Conservation (phyloP, 345 rosid species). For the Ceriops decandra region DNA sequence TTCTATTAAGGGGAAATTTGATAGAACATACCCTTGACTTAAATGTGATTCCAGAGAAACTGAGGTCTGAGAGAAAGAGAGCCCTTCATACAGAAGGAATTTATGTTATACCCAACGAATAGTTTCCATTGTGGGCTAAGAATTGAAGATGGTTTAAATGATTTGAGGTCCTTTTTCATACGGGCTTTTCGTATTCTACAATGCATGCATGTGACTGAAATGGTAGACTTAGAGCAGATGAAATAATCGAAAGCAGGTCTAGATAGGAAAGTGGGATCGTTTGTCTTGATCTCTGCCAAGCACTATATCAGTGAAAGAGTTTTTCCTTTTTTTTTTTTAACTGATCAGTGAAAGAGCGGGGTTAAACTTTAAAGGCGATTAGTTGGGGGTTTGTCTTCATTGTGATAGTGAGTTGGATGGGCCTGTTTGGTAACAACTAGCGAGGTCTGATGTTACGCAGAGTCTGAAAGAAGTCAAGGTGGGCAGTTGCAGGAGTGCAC, state of each 20-base stretch:
- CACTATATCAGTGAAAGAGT: conserved; percentile 29
- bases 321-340: too few species aligned
- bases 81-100: conserved; percentile 16
- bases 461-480: conserved; percentile 7
- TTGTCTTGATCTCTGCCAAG: conserved; percentile 26
- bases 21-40: conserved; percentile 23
- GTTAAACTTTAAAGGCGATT: conserved; percentile 15
- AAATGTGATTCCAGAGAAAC: conserved; percentile 24
- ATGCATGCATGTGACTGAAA: conserved; percentile 16
- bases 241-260: neutral
- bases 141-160: conserved; percentile 17
- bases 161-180: conserved; percentile 11
- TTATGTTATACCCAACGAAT: conserved; percentile 22
- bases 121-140: conserved; percentile 11
- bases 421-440: conserved; percentile 17
- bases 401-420: conserved; percentile 30
- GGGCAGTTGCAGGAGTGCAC: conserved; percentile 41
- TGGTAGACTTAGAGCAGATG: neutral
- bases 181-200: conserved; percentile 15
- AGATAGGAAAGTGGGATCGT: conserved; percentile 34
- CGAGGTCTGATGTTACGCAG: conserved; percentile 15
- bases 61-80: conserved; percentile 4
- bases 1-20: conserved; percentile 11
- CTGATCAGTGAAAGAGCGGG: neutral
- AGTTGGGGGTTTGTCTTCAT: conserved; percentile 34